phyloP scores from a whole-genome alignment of 306 rosid species.

The Quillaja saponaria region DNA sequence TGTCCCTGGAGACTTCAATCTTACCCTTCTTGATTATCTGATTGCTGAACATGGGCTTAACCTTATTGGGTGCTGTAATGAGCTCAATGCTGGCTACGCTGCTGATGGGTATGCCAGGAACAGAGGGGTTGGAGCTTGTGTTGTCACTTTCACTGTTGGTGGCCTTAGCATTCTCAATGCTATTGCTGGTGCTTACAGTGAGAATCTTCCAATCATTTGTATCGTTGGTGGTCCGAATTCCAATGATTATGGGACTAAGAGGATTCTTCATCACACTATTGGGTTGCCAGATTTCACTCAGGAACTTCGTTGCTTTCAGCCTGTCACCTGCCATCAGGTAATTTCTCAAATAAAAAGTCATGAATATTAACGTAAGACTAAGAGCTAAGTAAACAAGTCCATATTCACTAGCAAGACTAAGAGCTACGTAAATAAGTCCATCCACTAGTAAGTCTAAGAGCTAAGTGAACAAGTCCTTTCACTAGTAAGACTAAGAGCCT shows the following conservation, averaged over 20 bases:
- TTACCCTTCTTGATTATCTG: slow-evolving; percentile 1
- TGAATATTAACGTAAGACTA: too few species aligned
- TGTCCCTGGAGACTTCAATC: slow-evolving; percentile 24
- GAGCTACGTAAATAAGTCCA: too few species aligned
- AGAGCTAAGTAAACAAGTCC: too few species aligned
- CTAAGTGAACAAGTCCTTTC: too few species aligned
- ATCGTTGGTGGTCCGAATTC: slow-evolving; percentile 27
- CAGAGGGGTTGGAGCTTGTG: slow-evolving; percentile 3
- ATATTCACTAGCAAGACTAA: too few species aligned
- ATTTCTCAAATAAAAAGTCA: not conserved
- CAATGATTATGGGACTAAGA: not conserved
- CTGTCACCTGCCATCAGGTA: slow-evolving; percentile 1
- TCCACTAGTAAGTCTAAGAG: too few species aligned
- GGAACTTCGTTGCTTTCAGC: not conserved
- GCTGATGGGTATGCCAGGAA: slow-evolving; percentile 38
- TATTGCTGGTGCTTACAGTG: slow-evolving; percentile 33
- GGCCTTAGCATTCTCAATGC: not conserved
- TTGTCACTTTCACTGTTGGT: not conserved
- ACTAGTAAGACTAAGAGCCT: too few species aligned
- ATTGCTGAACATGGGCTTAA: slow-evolving; percentile 18
- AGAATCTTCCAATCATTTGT: slow-evolving; percentile 27
- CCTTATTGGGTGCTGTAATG: slow-evolving; percentile 36
- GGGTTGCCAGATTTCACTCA: not conserved
- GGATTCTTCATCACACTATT: slow-evolving; percentile 3
- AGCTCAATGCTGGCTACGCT: slow-evolving; percentile 35